Conservation (phyloP, 768 basidiomycete genomes). For the Coprinopsis marcescibilis region DNA sequence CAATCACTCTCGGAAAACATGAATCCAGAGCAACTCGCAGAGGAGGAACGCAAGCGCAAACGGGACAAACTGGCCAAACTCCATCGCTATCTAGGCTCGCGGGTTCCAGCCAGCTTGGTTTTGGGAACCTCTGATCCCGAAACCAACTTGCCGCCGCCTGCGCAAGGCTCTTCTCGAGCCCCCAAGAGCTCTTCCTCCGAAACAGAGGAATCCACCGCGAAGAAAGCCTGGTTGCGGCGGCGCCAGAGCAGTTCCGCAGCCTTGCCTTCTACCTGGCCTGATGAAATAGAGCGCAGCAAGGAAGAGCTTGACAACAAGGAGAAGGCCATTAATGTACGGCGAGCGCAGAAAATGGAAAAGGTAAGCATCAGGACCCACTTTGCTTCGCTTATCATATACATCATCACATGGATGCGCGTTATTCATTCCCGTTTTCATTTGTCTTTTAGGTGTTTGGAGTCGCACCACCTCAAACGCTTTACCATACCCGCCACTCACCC, state of each 20-base stretch:
- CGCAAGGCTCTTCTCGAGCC: constrained; percentile 5
- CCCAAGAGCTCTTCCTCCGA: constrained; percentile 2
- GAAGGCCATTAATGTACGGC: constrained; percentile 72
- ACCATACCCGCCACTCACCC: constrained; percentile 54
- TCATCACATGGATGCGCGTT: neutral
- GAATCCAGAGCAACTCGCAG: constrained; percentile 47
- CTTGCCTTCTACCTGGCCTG: constrained; percentile 42
- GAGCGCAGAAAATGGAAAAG: constrained; percentile 87
- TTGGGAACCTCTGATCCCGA: constrained; percentile 38
- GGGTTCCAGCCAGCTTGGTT: constrained; percentile 66
- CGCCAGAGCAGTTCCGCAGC: constrained; percentile 51
- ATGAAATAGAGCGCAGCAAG: constrained; percentile 56
- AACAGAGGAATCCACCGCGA: constrained; percentile 15
- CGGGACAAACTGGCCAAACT: constrained; percentile 75
- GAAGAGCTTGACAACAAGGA: constrained; percentile 68
- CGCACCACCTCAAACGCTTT: constrained; percentile 75
- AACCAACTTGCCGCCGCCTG: constrained; percentile 18
- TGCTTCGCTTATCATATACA: constrained; percentile 6
- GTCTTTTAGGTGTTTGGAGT: constrained; percentile 67
- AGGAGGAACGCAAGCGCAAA: constrained; percentile 61
- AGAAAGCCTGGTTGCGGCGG: constrained; percentile 40
- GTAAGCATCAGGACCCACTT: constrained; percentile 30
- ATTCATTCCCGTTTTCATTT: neutral
- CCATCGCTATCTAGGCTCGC: constrained; percentile 82
- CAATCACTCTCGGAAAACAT: constrained; percentile 45